Percentiles rank a stretch among this genome's conserved stretches.
phyloP scores from a whole-genome alignment of 768 basidiomycete species.

The Hericium rajendrae region DNA sequence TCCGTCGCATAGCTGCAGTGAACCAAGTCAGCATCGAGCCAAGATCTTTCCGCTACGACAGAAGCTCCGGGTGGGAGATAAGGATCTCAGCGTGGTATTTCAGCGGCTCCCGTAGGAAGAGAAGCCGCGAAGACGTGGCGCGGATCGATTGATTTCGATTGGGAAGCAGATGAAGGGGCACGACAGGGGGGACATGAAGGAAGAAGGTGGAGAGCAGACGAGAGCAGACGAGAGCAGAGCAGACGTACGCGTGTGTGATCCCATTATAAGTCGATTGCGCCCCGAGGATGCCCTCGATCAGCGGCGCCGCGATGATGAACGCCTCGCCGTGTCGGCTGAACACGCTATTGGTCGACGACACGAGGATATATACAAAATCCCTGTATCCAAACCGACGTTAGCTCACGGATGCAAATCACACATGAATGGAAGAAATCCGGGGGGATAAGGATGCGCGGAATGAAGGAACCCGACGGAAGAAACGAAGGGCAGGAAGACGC shows the following conservation, averaged over 20 bases:
- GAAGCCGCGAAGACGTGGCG: too few species aligned
- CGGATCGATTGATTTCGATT: too few species aligned
- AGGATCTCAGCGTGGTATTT: too few species aligned
- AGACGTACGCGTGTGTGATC: conserved; percentile 13
- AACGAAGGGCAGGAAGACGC: too few species aligned
- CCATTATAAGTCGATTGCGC: conserved; percentile 15
- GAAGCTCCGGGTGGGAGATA: too few species aligned
- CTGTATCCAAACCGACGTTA: not conserved
- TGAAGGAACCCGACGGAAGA: too few species aligned
- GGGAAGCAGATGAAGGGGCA: not conserved
- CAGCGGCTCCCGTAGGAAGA: too few species aligned
- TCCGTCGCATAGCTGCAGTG: conserved; percentile 11
- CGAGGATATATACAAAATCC: conserved; percentile 15
- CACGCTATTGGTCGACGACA: conserved; percentile 6
- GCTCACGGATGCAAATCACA: not conserved
- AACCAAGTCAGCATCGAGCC: not conserved
- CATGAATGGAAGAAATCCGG: not conserved
- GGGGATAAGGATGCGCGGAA: too few species aligned
- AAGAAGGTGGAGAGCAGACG: not conserved
- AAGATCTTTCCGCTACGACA: not conserved
- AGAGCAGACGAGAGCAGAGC: not conserved
- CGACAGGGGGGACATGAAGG: not conserved
- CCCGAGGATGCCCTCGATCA: conserved; percentile 14
- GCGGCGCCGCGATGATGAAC: conserved; percentile 12
- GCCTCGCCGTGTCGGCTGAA: conserved; percentile 12